A percentile compares a stretch with the other conserved stretches of the same genome.
These are phyloP conservation scores for Lentinula raphanica DNA, from an alignment of 768 basidiomycete genomes.

Conservation along the genomic window DNA sequence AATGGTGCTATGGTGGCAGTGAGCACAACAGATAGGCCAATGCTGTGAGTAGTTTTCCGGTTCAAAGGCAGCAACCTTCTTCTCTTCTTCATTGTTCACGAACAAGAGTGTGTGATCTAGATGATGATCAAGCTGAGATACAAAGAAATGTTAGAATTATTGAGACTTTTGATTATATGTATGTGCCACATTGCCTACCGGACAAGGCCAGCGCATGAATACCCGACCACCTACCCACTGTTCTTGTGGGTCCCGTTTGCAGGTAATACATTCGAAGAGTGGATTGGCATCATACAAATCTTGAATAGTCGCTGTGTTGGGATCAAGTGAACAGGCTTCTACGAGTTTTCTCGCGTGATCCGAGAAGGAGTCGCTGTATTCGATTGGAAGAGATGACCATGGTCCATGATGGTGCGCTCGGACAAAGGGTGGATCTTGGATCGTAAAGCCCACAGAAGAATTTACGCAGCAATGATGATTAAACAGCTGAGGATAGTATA, in stretches of 20 bases:
- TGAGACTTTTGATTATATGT: neutral
- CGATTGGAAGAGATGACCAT: neutral
- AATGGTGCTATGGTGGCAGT: no score
- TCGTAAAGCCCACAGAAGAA: neutral
- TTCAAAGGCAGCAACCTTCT: no score
- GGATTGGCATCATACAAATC: neutral
- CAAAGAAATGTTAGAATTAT: neutral
- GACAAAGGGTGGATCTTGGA: neutral
- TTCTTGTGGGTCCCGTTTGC: neutral
- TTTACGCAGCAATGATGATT: neutral
- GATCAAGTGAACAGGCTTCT: neutral
- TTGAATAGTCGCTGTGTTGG: neutral
- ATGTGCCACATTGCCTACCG: neutral
- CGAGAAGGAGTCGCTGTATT: neutral
- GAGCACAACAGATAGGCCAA: no score
- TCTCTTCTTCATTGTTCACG: neutral
- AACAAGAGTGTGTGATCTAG: neutral
- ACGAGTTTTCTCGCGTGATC: neutral
- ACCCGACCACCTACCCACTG: neutral
- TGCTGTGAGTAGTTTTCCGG: no score
- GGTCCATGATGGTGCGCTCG: neutral
- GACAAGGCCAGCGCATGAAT: neutral
- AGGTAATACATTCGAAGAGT: neutral
- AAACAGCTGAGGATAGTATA: constrained; percentile 4
- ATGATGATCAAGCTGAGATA: neutral